Percentiles rank a stretch among this genome's conserved stretches.
Conservation (phyloP, 179 eudicot genomes). For the Spinacia oleracea region DNA sequence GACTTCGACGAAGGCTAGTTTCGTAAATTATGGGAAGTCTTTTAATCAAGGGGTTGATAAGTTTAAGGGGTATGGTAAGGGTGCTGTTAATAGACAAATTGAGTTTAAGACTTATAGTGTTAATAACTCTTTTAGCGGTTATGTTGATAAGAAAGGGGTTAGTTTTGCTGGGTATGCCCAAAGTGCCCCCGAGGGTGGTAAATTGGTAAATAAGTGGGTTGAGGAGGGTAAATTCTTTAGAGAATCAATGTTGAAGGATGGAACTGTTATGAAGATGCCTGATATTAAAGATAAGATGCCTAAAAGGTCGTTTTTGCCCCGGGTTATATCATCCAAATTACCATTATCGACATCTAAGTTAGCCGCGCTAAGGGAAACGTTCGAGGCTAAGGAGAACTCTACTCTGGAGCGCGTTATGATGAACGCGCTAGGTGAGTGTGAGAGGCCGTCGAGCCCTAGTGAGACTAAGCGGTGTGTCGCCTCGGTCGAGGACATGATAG, state of each 20-base stretch:
- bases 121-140: constrained; percentile 76
- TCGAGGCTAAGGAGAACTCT: constrained; percentile 47
- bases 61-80: constrained; percentile 42
- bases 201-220: constrained; percentile 45
- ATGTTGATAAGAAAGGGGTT: constrained; percentile 52
- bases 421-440: constrained; percentile 62
- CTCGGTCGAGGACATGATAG: constrained; percentile 86
- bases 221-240: constrained; percentile 80
- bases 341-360: constrained; percentile 53
- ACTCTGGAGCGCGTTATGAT: constrained; percentile 38
- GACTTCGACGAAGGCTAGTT: constrained; percentile 32
- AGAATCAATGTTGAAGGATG: constrained; percentile 56
- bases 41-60: constrained; percentile 38
- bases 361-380: constrained; percentile 39
- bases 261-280: constrained; percentile 66
- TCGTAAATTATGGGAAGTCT: constrained; percentile 45
- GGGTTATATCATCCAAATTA: constrained; percentile 56
- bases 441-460: constrained; percentile 58
- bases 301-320: constrained; percentile 73
- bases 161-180: constrained; percentile 46
- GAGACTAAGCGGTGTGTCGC: constrained; percentile 83
- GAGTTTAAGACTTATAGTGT: constrained; percentile 61
- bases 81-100: constrained; percentile 29
- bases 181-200: constrained; percentile 9
- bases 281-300: constrained; percentile 80